phyloP scores from a whole-genome alignment of 2,329 filamentous ascomycete genomes.

The Tolypocladium ovalisporum region DNA sequence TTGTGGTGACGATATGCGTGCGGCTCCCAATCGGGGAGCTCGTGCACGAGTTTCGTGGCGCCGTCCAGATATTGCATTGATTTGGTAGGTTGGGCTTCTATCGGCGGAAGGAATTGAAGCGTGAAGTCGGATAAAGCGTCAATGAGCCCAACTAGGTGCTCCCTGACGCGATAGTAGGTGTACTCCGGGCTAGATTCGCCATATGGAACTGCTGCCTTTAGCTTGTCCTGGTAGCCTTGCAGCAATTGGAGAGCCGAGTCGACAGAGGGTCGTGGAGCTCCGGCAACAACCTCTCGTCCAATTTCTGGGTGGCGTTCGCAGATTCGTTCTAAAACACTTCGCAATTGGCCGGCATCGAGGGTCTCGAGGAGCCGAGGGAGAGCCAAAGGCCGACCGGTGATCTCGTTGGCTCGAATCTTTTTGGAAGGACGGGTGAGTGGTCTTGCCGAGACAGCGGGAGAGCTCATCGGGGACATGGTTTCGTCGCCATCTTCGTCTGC shows the following conservation, averaged over 20 bases:
- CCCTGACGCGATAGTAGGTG: constrained; percentile 84
- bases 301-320: constrained; percentile 85
- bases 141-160: constrained; percentile 67
- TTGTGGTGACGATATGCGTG: constrained; percentile 86
- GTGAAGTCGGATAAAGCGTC: constrained; percentile 91
- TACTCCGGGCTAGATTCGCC: constrained; percentile 83
- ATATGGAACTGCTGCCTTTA: constrained; percentile 76
- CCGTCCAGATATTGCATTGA: constrained; percentile 83
- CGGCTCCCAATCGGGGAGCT: constrained; percentile 82
- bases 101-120: constrained; percentile 86
- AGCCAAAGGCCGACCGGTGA: constrained; percentile 44
- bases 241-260: constrained; percentile 71
- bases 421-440: constrained; percentile 57
- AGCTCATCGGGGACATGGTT: constrained; percentile 77
- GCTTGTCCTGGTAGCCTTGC: constrained; percentile 65
- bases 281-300: constrained; percentile 69
- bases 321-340: constrained; percentile 78
- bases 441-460: constrained; percentile 63
- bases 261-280: constrained; percentile 80
- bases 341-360: constrained; percentile 73
- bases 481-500: constrained; percentile 72
- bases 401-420: constrained; percentile 52
- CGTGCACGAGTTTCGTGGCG: constrained; percentile 82
- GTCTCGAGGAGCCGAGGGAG: constrained; percentile 81
- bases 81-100: constrained; percentile 71